Conservation (phyloP, 306 rosid species). For the Biancaea sappan region DNA sequence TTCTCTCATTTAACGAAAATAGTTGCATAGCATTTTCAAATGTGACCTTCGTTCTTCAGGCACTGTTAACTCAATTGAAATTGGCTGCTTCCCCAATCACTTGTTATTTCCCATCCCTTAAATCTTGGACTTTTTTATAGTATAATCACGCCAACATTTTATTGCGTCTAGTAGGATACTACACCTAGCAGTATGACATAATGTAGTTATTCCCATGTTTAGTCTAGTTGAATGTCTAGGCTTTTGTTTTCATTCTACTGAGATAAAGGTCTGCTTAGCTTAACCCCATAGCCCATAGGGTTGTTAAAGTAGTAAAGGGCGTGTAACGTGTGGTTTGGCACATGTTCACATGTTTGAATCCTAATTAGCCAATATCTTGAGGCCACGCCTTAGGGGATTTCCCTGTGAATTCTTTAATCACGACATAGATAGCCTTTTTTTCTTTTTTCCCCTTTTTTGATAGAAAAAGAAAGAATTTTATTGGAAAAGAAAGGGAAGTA, state of each 20-base stretch:
- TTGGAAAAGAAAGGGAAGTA: too few relatives aligned
- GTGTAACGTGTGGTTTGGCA: too few relatives aligned
- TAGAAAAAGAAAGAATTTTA: too few relatives aligned
- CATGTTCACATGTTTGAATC: not conserved
- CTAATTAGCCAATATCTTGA: not conserved
- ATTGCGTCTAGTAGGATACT: not conserved
- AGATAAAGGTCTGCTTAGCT: too few relatives aligned
- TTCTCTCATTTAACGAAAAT: not conserved
- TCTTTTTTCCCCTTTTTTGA: too few relatives aligned
- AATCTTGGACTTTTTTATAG: slow-evolving; percentile 8
- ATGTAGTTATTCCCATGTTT: not conserved
- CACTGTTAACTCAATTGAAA: not conserved
- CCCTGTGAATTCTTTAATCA: not conserved
- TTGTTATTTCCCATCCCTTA: not conserved
- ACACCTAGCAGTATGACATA: not conserved
- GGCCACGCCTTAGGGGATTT: not conserved
- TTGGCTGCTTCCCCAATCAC: not conserved
- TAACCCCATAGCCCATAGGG: not conserved
- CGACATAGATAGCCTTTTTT: not conserved
- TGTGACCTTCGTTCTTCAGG: not conserved
- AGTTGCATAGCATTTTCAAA: not conserved
- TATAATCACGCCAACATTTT: not conserved
- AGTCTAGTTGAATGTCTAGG: not conserved
- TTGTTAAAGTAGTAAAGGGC: too few relatives aligned
- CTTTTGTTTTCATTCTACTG: not conserved